Base-by-base conservation (phyloP, 805 yeast species). In the Cyberlindnera amylophila region DNA sequence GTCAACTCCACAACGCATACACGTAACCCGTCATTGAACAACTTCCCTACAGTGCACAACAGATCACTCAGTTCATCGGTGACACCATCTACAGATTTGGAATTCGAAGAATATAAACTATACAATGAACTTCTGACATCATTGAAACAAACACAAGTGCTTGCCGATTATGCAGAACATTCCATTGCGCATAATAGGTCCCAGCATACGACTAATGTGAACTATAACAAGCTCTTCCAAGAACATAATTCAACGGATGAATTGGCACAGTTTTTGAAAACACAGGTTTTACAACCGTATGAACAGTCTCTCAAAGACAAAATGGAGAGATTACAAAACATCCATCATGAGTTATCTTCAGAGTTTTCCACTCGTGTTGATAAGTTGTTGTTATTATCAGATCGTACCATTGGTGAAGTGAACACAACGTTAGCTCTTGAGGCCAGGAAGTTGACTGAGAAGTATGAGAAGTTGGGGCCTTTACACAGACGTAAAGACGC, bases 381-480 rank as follows among this genome's bases (percentile, higher is more conserved):
- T 53, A 79, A 75, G 38, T 57, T 82, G 42, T 64, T 83, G 35
- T 77, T 82, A 13, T 67, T 71, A 29, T 77, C 84, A 39, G 89
- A 83, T 61, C 66, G 90, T 49, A 73, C 83, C 10, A 75, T 81
- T 44, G 83, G 87, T 46, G 90, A 82, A 54, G 77, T 84, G 41
- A 84, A 80, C 57, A 83, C 91, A 0, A 79, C 88, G 1, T 59
- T 82, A 33, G 72, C 87, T 10, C 62, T 84, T 46, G 82, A 81
- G 50, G 64, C 83, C 23, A 65, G 84, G 16, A 73, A 72, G 44
- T 59, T 79, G 5, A 66, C 66, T 42, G 85, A 80, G 57, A 63
- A 65, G 37, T 52, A 71, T 39, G 75, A 77, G 42, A 64, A 70
- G 47, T 52, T 72, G 41, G 62, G 67, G 2, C 41, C 60, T 4